phyloP scores from a whole-genome alignment of 164 flowering plant species.

The Tetracentron sinense region DNA sequence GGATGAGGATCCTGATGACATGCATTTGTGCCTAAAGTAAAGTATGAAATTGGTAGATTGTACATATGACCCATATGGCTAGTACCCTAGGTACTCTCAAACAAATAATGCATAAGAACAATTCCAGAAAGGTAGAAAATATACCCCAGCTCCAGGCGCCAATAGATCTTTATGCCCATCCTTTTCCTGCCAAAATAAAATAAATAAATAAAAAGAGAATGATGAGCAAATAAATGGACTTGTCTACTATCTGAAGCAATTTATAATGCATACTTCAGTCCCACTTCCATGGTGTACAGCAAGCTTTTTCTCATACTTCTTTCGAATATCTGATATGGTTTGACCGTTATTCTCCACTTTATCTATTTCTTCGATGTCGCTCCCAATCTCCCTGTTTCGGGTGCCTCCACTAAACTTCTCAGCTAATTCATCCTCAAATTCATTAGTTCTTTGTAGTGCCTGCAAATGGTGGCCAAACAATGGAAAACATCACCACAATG shows the following conservation, averaged over 20 bases:
- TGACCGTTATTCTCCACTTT: constrained; percentile 48
- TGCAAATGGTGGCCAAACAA: constrained; percentile 18
- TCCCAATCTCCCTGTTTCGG: constrained; percentile 44
- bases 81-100: neutral
- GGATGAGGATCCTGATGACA: neutral
- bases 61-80: neutral
- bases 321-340: constrained; percentile 71
- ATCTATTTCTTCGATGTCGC: constrained; percentile 58
- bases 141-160: constrained; percentile 98
- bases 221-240: neutral
- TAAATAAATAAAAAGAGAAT: too few relatives aligned
- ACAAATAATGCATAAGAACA: neutral
- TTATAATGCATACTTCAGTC: constrained; percentile 45
- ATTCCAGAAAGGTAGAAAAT: too few relatives aligned
- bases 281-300: constrained; percentile 60
- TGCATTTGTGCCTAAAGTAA: neutral
- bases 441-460: constrained; percentile 92
- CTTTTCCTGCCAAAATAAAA: constrained; percentile 45
- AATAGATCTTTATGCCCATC: constrained; percentile 60
- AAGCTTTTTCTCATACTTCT: constrained; percentile 91
- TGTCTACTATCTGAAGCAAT: neutral
- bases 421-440: constrained; percentile 95
- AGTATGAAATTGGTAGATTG: neutral
- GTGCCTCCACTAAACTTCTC: constrained; percentile 89
- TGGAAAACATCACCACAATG: neutral